Conservation (phyloP, 768 basidiomycete species). For the Psilocybe subaeruginosa region DNA sequence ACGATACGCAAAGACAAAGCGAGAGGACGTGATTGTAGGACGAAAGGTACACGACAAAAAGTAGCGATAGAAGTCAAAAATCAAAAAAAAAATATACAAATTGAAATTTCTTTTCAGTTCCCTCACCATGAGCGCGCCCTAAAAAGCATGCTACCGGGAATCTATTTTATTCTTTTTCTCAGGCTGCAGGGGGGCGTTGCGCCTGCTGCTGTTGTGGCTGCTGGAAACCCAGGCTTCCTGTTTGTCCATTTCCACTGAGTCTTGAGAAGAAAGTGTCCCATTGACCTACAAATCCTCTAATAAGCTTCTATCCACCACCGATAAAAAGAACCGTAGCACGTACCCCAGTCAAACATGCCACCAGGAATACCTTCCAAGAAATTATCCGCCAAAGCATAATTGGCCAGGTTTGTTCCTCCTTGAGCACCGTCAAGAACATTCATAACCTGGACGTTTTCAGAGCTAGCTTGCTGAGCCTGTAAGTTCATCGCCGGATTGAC, state of each 20-base stretch:
- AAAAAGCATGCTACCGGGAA: conserved; percentile 2
- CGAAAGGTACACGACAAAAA: neutral
- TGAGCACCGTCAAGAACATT: conserved; percentile 71
- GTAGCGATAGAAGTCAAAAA: neutral
- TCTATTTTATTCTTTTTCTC: neutral
- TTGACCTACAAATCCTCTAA: conserved; percentile 53
- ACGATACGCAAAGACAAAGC: neutral
- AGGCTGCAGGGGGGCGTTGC: neutral
- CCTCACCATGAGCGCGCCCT: neutral
- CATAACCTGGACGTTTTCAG: conserved; percentile 74
- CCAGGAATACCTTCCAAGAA: conserved; percentile 81
- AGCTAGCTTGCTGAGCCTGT: conserved; percentile 37
- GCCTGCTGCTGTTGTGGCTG: conserved; percentile 16
- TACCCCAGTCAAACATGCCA: conserved; percentile 89
- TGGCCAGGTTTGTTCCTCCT: conserved; percentile 56
- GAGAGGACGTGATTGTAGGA: neutral
- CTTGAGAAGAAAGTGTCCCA: conserved; percentile 84
- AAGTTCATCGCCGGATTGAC: conserved; percentile 78
- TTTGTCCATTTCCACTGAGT: conserved; percentile 34
- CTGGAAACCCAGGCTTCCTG: conserved; percentile 17
- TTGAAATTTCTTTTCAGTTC: conserved; percentile 1
- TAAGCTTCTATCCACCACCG: conserved; percentile 1
- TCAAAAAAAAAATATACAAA: neutral
- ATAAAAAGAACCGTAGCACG: conserved; percentile 21
- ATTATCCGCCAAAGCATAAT: conserved; percentile 66